Evolutionary conservation across 2,329 filamentous ascomycete species (phyloP), one percentile per base, ranked within the genome.

Genomic region (Trichoderma semiorbis): DNA sequence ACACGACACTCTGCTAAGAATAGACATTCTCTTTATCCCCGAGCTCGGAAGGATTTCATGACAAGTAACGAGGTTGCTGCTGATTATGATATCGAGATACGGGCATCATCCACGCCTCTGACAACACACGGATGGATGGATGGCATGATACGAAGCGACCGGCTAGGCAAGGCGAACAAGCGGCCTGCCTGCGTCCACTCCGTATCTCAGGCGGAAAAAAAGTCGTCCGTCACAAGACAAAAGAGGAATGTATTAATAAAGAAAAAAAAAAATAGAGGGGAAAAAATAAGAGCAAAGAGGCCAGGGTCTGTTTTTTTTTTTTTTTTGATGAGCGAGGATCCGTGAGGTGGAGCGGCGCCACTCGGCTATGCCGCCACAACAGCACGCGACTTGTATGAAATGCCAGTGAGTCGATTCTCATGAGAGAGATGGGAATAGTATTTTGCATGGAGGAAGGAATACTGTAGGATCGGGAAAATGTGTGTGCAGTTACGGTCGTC

Each of bases 341-440:
- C 69, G 63, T 55, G 39, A 18, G 30, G 60, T 64, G 69, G 69
- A 67, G 69, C 21, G 32, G 68, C 68, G 58, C 69, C 69, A 60
- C 63, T 71, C 69, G 69, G 69, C 69, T 55, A 67, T 55, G 50
- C 63, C 69, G 69, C 63, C 63, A 58, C 69, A 71, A 36, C 47
- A 64, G 68, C 69, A 67, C 69, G 62, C 62, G 69, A 71, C 69
- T 63, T 53, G 34, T 8, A 26, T 16, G 7, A 28, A 62, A 62
- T 39, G 11, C 39, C 66, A 62, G 60, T 53, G 66, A 62, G 43
- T 24, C 34, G 65, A 60, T 11, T 32, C 7, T 32, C 8, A n/a
- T 63, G 36, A 63, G 21, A 43, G 43, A 63, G 36, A 50, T 30
- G 26, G 6, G 34, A 28, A 43, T 39, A 0, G 39, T 10, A 26